These are phyloP conservation scores for Gnaphalium uliginosum DNA, from an alignment of 129 eudicot genomes.

Conservation along the genomic window DNA sequence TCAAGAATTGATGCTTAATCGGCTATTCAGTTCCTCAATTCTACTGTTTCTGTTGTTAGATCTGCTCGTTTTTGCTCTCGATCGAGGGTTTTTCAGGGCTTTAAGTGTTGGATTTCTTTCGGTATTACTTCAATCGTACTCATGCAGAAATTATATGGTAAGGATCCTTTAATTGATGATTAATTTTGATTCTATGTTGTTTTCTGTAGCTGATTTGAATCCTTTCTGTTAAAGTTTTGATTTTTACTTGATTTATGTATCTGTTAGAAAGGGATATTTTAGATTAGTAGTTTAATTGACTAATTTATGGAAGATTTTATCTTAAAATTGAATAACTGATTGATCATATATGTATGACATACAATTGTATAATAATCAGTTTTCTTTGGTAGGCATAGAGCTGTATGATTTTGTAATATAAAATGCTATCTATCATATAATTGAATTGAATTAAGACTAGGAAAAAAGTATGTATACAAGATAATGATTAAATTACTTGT, in stretches of 20 bases:
- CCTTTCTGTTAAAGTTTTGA: conserved; percentile 15
- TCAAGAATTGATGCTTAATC: conserved; percentile 42
- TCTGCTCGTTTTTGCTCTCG: conserved; percentile 63
- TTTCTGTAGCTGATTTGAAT: not conserved
- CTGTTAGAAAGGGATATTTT: not conserved
- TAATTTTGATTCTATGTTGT: conserved; percentile 11
- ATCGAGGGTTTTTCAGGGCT: conserved; percentile 57
- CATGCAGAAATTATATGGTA: conserved; percentile 79
- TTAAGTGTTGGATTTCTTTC: conserved; percentile 34
- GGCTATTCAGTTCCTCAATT: conserved; percentile 14
- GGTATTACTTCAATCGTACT: conserved; percentile 25
- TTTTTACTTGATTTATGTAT: not conserved
- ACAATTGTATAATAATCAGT: not conserved
- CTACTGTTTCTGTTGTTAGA: conserved; percentile 29
- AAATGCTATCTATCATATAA: not conserved
- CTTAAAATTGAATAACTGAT: not conserved
- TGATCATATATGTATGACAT: not conserved
- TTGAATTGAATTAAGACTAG: too few species aligned
- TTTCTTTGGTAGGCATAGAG: not conserved
- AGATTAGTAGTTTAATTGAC: conserved; percentile 5
- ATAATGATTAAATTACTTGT: not conserved
- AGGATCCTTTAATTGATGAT: conserved; percentile 21
- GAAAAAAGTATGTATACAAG: not conserved
- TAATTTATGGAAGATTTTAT: not conserved
- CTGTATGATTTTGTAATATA: not conserved